Evolutionary conservation across 192 early-diverging fungal species (phyloP).

Genomic region (Entomortierella parvispora): DNA sequence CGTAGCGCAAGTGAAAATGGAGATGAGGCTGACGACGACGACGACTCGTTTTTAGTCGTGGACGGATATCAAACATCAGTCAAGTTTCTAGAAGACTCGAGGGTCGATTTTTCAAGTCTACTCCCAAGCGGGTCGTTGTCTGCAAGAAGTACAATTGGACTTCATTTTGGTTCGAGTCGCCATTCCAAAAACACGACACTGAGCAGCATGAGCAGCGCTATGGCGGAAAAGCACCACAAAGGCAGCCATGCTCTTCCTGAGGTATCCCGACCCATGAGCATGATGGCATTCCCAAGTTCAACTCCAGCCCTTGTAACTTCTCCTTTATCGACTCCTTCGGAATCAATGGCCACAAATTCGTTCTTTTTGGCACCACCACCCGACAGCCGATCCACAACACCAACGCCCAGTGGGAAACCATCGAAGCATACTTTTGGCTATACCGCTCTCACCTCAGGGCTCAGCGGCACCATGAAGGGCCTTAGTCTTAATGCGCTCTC

Average conservation of each 20-base stretch:
- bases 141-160: slow-evolving; percentile 31
- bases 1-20: background rate
- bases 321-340: slow-evolving; percentile 6
- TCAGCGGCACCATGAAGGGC: slow-evolving; percentile 50
- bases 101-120: slow-evolving; percentile 36
- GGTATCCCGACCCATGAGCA: slow-evolving; percentile 28
- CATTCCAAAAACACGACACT: slow-evolving; percentile 27
- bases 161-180: slow-evolving; percentile 24
- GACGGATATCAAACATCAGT: slow-evolving; percentile 47
- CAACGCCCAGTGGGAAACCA: slow-evolving; percentile 27
- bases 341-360: background rate
- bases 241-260: background rate
- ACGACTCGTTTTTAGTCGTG: slow-evolving; percentile 38
- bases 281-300: slow-evolving; percentile 36
- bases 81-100: slow-evolving; percentile 24
- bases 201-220: background rate
- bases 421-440: slow-evolving; percentile 38
- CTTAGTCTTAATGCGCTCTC: slow-evolving; percentile 42
- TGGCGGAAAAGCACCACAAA: slow-evolving; percentile 1
- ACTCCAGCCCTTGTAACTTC: slow-evolving; percentile 16
- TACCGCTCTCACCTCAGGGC: slow-evolving; percentile 32
- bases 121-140: slow-evolving; percentile 37
- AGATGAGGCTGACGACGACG: slow-evolving; percentile 31
- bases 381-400: slow-evolving; percentile 33
- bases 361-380: slow-evolving; percentile 23